These are phyloP conservation scores for Trichaptum fuscoviolaceum DNA, from an alignment of 768 basidiomycete genomes.

Conservation along the genomic window DNA sequence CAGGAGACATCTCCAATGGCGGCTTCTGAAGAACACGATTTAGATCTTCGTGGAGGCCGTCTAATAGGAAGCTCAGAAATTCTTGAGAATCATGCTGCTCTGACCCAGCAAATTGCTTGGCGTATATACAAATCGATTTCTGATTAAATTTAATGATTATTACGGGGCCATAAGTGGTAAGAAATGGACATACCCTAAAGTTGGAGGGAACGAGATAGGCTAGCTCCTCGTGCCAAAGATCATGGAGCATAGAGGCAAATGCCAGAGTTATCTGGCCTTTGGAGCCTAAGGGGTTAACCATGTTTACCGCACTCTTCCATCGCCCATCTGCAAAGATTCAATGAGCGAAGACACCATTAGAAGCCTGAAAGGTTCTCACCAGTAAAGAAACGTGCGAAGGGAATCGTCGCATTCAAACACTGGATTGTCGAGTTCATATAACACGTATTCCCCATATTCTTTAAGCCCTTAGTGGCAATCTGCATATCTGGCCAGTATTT, in stretches of 20 bases:
- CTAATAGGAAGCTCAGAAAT: slow-evolving; percentile 89
- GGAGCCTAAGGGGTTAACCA: slow-evolving; percentile 79
- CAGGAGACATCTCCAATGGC: slow-evolving; percentile 55
- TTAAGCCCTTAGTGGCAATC: slow-evolving; percentile 79
- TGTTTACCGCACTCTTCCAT: slow-evolving; percentile 82
- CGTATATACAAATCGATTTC: slow-evolving; percentile 56
- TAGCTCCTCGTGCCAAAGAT: slow-evolving; percentile 85
- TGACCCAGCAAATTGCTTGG: slow-evolving; percentile 71
- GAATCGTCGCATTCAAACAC: slow-evolving; percentile 90
- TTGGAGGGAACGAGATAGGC: slow-evolving; percentile 75
- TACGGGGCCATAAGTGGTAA: background rate
- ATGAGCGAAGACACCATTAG: background rate
- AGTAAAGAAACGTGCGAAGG: slow-evolving; percentile 89
- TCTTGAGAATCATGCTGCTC: slow-evolving; percentile 99
- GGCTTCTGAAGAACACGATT: slow-evolving; percentile 79
- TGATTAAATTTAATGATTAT: slow-evolving; percentile 26
- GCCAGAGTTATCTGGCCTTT: slow-evolving; percentile 77
- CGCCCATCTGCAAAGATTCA: slow-evolving; percentile 50
- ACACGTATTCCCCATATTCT: slow-evolving; percentile 96
- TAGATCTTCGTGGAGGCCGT: slow-evolving; percentile 86
- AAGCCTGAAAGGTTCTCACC: slow-evolving; percentile 41
- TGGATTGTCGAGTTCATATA: slow-evolving; percentile 99
- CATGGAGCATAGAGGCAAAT: slow-evolving; percentile 77
- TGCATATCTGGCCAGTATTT: slow-evolving; percentile 79
- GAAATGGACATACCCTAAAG: slow-evolving; percentile 62